These are phyloP conservation scores for Globisporangium mamillatum DNA, from an alignment of 352 stramenopile genomes.

Conservation along the genomic window DNA sequence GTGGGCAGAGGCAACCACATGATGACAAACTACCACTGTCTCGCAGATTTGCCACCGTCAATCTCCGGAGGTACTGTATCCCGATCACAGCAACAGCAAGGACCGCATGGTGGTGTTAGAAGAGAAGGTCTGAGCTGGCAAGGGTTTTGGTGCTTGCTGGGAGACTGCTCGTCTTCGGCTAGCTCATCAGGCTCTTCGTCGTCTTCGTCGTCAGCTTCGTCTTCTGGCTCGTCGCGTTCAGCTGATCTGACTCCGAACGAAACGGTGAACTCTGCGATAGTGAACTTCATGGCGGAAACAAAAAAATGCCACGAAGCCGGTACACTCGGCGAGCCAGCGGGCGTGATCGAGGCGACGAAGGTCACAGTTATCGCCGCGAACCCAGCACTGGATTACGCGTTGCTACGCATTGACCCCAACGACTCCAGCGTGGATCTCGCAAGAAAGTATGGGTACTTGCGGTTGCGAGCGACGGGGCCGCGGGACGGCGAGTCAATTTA, in stretches of 20 bases:
- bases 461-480: conserved; percentile 34
- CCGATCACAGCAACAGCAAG: neutral
- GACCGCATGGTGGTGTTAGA: neutral
- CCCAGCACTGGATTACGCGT: conserved; percentile 50
- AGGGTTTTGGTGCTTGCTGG: neutral
- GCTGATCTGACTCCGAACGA: neutral
- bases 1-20: conserved; percentile 56
- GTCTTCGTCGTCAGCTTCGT: neutral
- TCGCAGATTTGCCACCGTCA: conserved; percentile 18
- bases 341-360: conserved; percentile 41
- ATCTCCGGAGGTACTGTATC: conserved; percentile 12
- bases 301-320: conserved; percentile 32
- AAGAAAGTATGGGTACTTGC: conserved; percentile 49
- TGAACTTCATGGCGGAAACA: conserved; percentile 64
- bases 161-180: neutral
- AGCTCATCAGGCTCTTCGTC: conserved; percentile 10
- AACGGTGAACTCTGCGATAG: conserved; percentile 23
- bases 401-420: conserved; percentile 43
- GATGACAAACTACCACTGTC: conserved; percentile 70
- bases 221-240: neutral
- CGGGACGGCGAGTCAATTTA: conserved; percentile 55
- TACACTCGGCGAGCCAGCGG: conserved; percentile 31
- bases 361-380: conserved; percentile 39
- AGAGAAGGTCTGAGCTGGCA: neutral
- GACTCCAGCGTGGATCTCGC: conserved; percentile 29